Base-by-base conservation (phyloP, 2,329 filamentous ascomycete species). In the Penicillium brasilianum region DNA sequence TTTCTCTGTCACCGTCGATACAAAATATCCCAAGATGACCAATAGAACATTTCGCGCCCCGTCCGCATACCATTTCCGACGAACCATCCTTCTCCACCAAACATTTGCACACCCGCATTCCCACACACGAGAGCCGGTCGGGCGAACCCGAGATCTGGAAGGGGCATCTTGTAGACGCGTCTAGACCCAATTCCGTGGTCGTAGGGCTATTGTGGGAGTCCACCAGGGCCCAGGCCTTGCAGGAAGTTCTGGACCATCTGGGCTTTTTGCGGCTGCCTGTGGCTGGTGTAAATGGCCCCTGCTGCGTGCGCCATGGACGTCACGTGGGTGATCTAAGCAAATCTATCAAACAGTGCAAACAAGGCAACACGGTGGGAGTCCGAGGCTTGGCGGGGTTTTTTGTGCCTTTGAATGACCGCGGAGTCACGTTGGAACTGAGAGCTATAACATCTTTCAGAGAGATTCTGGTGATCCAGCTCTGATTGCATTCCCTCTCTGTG, bases 351-450 rank as follows among this genome's bases (percentile, higher is more conserved):
- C 66, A 52, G 30, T 49, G 53, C 66, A 74, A 73, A 72, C 64
- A 32, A 55, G n/a, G 44, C 55, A 66, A 63, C 55, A 61, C 65
- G 49, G 63, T 67, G 63, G 66, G 69, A 66, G 65, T 70, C 66
- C 63, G 64, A 67, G 63, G 68, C 71, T 74, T 71, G 71, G 70
- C 69, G 66, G 68, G 72, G 66, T 65, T 75, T 74, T 74, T 73
- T 71, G 63, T 67, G 67, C 52, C 64, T 61, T 66, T 66, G 58
- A 63, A 61, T 60, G 62, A 64, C 62, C 64, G 55, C 59, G 28
- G 48, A 57, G 58, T 44, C 54, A 28, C 18, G 34, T 55, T 52
- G 32, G 5, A 51, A 43, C 25, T 37, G 34, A 32, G 30, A 22
- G 49, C 34, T 54, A n/a, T 16, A 44, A 34, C 44, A 28, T 20